Conservation (phyloP, 306 rosid species). For the Vachellia collinsii region DNA sequence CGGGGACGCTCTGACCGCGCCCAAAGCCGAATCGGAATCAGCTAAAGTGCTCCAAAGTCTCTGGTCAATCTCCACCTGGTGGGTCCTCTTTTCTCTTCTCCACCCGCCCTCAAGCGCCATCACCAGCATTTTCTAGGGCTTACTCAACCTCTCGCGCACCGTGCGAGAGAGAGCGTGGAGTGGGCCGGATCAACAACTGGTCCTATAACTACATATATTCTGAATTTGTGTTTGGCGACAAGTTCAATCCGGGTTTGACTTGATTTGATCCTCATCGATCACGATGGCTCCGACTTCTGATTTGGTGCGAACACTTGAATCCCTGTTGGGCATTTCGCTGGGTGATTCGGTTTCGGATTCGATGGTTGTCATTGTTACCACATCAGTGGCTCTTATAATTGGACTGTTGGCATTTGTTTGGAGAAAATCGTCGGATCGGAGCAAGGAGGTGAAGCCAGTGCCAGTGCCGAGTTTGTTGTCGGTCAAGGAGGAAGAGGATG, state of each 20-base stretch:
- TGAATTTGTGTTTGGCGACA: background rate
- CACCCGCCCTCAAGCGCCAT: constrained; percentile 14
- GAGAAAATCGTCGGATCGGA: constrained; percentile 78
- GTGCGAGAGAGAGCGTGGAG: background rate
- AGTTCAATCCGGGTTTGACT: background rate
- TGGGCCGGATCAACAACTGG: background rate
- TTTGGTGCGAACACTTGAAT: constrained; percentile 60
- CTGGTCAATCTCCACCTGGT: constrained; percentile 27
- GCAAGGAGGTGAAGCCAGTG: constrained; percentile 59
- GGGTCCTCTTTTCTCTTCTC: constrained; percentile 7
- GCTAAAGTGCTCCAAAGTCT: background rate
- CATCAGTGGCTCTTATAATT: constrained; percentile 60
- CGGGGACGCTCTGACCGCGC: constrained; percentile 2
- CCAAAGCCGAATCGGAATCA: background rate
- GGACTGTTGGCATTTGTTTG: constrained; percentile 68
- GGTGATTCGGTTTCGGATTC: constrained; percentile 69
- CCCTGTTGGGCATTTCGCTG: constrained; percentile 67
- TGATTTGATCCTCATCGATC: background rate
- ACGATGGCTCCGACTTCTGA: constrained; percentile 54
- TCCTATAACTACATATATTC: background rate
- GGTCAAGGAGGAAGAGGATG: constrained; percentile 64
- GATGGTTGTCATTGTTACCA: constrained; percentile 52
- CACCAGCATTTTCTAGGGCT: constrained; percentile 35
- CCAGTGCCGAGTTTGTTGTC: constrained; percentile 53
- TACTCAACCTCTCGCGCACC: background rate